Percentiles rank a stretch among this genome's conserved stretches.
phyloP scores from a whole-genome alignment of 2,329 filamentous ascomycete species.

The Cladosporium sp. region DNA sequence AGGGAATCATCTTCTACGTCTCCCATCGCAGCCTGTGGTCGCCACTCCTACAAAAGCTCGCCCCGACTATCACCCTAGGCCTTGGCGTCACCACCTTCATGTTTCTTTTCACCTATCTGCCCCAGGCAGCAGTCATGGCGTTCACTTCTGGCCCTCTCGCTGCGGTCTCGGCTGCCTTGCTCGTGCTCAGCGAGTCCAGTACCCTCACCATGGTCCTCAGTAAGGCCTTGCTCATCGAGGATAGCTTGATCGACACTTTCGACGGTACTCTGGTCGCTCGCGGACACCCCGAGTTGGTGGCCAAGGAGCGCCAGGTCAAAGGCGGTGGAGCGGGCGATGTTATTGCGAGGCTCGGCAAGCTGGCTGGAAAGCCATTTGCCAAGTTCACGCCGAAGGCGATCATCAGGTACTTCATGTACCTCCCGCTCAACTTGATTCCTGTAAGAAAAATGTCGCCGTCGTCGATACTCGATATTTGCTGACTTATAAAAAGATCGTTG shows the following conservation, averaged over 20 bases:
- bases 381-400: slow-evolving; percentile 55
- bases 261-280: slow-evolving; percentile 62
- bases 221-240: slow-evolving; percentile 71
- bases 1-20: slow-evolving; percentile 59
- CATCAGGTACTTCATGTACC: slow-evolving; percentile 74
- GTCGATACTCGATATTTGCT: slow-evolving; percentile 19
- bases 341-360: slow-evolving; percentile 53
- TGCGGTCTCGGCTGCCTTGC: slow-evolving; percentile 64
- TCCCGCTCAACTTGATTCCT: slow-evolving; percentile 90
- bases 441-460: background rate
- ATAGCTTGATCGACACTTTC: slow-evolving; percentile 82
- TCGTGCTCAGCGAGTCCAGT: slow-evolving; percentile 53
- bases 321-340: slow-evolving; percentile 44
- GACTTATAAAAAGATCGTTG: slow-evolving; percentile 51
- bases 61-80: slow-evolving; percentile 64
- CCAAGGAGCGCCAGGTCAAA: slow-evolving; percentile 69
- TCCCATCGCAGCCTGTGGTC: slow-evolving; percentile 55
- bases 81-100: slow-evolving; percentile 57
- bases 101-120: slow-evolving; percentile 79
- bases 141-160: slow-evolving; percentile 81
- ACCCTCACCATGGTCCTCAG: slow-evolving; percentile 51
- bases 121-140: slow-evolving; percentile 75
- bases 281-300: slow-evolving; percentile 59
- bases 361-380: slow-evolving; percentile 51
- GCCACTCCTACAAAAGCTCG: slow-evolving; percentile 53